These are phyloP conservation scores for Nannochloropsis salina DNA, from an alignment of 108 stramenopile genomes.

Conservation along the genomic window DNA sequence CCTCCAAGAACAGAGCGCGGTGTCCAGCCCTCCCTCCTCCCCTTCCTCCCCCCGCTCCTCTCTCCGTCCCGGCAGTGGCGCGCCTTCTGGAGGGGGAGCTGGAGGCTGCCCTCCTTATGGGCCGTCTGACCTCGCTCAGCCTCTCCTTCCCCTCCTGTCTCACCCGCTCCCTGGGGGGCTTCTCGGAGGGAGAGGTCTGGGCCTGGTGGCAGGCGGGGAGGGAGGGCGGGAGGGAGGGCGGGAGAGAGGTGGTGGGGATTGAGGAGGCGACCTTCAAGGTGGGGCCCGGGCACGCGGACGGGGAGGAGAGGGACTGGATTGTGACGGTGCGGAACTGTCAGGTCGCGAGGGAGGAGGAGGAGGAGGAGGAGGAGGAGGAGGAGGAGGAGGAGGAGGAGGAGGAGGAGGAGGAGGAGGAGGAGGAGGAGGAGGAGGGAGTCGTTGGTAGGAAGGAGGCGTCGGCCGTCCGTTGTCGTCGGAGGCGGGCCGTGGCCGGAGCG, in stretches of 20 bases:
- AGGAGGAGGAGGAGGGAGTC: neutral
- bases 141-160: neutral
- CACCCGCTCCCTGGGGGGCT: neutral
- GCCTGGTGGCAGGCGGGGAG: neutral
- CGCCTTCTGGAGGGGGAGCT: neutral
- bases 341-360: neutral
- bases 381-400: neutral
- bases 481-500: neutral
- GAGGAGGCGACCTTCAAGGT: neutral
- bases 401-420: neutral
- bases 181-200: neutral
- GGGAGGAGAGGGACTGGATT: conserved; percentile 13
- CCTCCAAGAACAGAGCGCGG: too few species aligned
- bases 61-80: neutral
- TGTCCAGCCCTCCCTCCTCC: neutral
- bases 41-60: neutral
- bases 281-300: neutral
- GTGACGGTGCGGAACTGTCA: neutral
- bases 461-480: neutral
- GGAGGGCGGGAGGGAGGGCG: neutral
- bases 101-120: neutral
- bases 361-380: neutral
- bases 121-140: neutral
- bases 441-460: neutral
- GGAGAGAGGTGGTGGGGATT: neutral